These are phyloP conservation scores for Hypomontagnella submonticulosa DNA, from an alignment of 495 filamentous ascomycete genomes.

Conservation along the genomic window DNA sequence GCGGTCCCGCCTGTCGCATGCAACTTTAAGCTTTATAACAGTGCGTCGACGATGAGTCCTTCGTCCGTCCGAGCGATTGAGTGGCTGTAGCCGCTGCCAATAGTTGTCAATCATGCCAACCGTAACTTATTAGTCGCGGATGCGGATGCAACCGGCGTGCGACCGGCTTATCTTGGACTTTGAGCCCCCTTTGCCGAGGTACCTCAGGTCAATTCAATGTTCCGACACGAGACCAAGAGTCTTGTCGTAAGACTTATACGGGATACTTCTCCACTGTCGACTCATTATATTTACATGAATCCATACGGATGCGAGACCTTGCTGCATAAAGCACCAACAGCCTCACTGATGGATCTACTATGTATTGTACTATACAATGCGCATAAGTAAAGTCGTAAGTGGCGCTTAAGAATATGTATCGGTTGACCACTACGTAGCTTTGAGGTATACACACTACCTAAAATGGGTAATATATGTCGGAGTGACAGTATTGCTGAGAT, in stretches of 20 bases:
- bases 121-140: conserved; percentile 10
- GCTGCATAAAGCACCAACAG: conserved; percentile 12
- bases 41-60: conserved; percentile 3
- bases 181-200: conserved; percentile 5
- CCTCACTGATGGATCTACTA: not conserved
- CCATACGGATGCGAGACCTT: conserved; percentile 1
- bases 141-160: conserved; percentile 19
- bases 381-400: not conserved
- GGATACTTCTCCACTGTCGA: conserved; percentile 22
- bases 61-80: conserved; percentile 4
- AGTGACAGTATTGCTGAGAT: conserved; percentile 15
- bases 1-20: conserved; percentile 34
- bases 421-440: no score
- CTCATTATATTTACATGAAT: conserved; percentile 19
- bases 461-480: not conserved
- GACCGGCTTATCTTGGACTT: conserved; percentile 17
- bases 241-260: conserved; percentile 22
- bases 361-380: no score
- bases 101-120: conserved; percentile 2
- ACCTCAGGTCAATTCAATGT: conserved; percentile 9
- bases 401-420: not conserved
- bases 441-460: not conserved
- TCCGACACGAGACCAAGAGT: not conserved
- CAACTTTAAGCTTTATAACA: not conserved
- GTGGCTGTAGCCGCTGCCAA: conserved; percentile 3